Evolutionary conservation across 139 green algal species (phyloP), one percentile per base, ranked within the genome.

Genomic region (Micractinium conductrix): DNA sequence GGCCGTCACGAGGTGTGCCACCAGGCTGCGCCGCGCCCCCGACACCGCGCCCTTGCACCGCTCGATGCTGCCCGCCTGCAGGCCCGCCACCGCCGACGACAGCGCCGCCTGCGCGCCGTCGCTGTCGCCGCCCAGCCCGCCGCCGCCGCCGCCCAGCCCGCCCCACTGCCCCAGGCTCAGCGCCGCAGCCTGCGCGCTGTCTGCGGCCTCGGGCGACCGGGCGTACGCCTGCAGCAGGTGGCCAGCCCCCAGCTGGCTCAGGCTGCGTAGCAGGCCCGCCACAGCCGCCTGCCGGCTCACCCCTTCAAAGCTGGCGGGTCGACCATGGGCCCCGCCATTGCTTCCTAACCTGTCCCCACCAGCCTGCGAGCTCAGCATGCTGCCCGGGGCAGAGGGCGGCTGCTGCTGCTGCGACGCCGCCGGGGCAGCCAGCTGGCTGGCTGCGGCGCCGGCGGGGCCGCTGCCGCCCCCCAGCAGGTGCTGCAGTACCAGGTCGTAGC

Each of bases 401-500:
- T 45, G 38, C 55, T 30, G 38, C 37, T 63, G 78, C 78, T 83
- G 43, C 30, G 22, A n/a, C n/a, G n/a, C n/a, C n/a, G n/a, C n/a
- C n/a, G n/a, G n/a, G n/a, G n/a, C n/a, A n/a, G n/a, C n/a, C 16
- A 9, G 60, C 75, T 81, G 75, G 9, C 12, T 53, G 37, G 10
- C 30, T 42, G 14, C 9, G 50, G 12, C 63, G 48, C 67, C 60
- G 12, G 19, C 17, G 28, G 72, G 3, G 33, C 70, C 30, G 37
- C 73, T 30, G 42, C 71, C 28, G 30, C 45, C 62, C 0, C 33
- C 63, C 2, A 48, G 38, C 48, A 85, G 30, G 42, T 83, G 50
- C 33, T 89, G 87, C 74, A 92, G 78, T 22, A 89, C 80, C 14
- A 91, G 50, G 79, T 95, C 92, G 42, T 89, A 89, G 9, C 37